A percentile compares a stretch with the other conserved stretches of the same genome.
Evolutionary conservation across 1,284 basidiomycete genomes (phyloP).

Genomic region (Rhodotorula sp.): DNA sequence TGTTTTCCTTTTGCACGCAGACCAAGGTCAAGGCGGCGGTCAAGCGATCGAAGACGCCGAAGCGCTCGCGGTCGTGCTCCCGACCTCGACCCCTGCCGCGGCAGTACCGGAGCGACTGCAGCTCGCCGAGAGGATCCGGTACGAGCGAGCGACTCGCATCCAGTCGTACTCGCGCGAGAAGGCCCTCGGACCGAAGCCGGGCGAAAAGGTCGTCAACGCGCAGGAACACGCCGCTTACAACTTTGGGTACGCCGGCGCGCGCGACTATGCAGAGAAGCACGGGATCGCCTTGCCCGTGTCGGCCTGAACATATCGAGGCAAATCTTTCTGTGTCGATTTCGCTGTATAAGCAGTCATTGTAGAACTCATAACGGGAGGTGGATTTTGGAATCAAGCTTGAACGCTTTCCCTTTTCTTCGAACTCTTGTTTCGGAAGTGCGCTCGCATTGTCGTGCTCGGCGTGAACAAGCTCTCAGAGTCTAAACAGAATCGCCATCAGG

Average conservation of each 20-base stretch:
- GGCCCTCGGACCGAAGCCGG: slow-evolving; percentile 28
- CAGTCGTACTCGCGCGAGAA: slow-evolving; percentile 44
- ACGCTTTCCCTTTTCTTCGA: no score
- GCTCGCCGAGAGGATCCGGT: slow-evolving; percentile 40
- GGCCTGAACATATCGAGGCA: not conserved
- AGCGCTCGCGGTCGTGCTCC: slow-evolving; percentile 40
- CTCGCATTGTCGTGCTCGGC: no score
- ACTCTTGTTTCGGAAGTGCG: no score
- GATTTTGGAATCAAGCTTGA: not conserved
- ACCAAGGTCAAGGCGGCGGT: slow-evolving; percentile 46
- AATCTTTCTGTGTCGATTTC: not conserved
- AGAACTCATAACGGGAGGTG: not conserved
- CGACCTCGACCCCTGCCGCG: slow-evolving; percentile 8
- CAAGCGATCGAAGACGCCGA: slow-evolving; percentile 46
- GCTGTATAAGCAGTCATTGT: not conserved
- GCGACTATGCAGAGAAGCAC: slow-evolving; percentile 43
- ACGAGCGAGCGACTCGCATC: slow-evolving; percentile 43
- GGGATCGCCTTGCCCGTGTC: slow-evolving; percentile 6
- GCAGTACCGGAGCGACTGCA: slow-evolving; percentile 32
- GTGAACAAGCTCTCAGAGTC: no score
- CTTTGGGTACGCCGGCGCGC: slow-evolving; percentile 45
- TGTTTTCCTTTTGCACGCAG: not conserved
- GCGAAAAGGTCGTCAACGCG: slow-evolving; percentile 37
- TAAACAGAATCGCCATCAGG: not conserved
- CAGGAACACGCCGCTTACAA: slow-evolving; percentile 41